Evolutionary conservation across 371 early-diverging fungal species (phyloP), one percentile per base, ranked within the genome.

Genomic region (Smittium mucronatum): DNA sequence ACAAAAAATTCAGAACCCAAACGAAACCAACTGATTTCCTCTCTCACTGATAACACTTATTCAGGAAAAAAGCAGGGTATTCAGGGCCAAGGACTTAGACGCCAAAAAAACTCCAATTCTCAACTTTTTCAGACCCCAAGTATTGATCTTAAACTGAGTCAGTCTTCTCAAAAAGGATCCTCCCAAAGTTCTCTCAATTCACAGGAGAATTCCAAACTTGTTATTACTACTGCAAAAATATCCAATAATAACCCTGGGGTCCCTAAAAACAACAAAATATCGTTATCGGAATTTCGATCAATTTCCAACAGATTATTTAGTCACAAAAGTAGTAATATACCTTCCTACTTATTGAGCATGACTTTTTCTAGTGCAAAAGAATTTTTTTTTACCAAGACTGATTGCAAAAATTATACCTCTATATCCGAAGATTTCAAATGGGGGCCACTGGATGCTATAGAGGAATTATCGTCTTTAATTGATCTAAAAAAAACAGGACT

Each of bases 391-490:
- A 30, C 16, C 5, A 21, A 47, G 21, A 47, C 5, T 21, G 47
- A 47, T 11, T 5, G 5, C 21, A 47, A 21, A 11, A 47, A 47
- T 47, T 28, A 30, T 21, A 21, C 8, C 57, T 17, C 21, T 28
- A 35, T 28, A 8, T 15, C 25, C 2, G 57, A 36, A 2, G 47
- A 17, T 36, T 26, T 8, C 28, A 21, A 2, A 28, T 36, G 36
- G 67, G 67, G 36, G 25, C 30, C 26, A 21, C 11, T 15, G 21
- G 36, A 67, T 2, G 36, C 34, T 26, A 17, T 32, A n/a, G 2
- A 25, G 8, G 67, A 36, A 57, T 36, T 57, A 25, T 28, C n/a
- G 11, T 67, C 67, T 26, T 72, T 73, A 0, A 72, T 74, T 29
- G 61, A 67, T 16, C 11, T 30, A 28, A 36, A 34, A 57, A 47